These are phyloP conservation scores for Tolypocladium endophyticum DNA, from an alignment of 2,329 filamentous ascomycete genomes.

Conservation along the genomic window DNA sequence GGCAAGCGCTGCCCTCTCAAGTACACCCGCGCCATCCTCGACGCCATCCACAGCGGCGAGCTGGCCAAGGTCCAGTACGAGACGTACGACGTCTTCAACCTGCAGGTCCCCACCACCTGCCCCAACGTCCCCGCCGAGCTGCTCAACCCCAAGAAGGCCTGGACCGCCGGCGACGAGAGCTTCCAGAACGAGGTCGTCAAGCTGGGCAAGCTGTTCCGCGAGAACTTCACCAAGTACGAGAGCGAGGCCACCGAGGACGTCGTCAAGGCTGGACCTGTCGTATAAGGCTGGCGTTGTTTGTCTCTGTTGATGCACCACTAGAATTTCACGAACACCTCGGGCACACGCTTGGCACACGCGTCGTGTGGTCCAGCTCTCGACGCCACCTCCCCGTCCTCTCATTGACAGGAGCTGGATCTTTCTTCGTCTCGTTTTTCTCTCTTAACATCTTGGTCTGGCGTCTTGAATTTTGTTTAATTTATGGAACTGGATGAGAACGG, in stretches of 20 bases:
- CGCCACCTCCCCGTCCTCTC: neutral
- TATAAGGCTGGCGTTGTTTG: conserved; percentile 12
- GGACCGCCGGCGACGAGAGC: conserved; percentile 71
- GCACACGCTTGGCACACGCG: neutral
- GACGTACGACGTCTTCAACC: conserved; percentile 93
- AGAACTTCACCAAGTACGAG: conserved; percentile 97
- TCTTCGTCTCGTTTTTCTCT: neutral
- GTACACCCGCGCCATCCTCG: conserved; percentile 96
- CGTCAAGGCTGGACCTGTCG: conserved; percentile 51
- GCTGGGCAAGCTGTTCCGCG: conserved; percentile 78
- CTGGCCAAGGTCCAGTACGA: conserved; percentile 90
- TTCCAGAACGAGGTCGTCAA: conserved; percentile 86
- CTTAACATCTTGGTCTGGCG: neutral
- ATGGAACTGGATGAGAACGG: neutral
- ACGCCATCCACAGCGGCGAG: conserved; percentile 95
- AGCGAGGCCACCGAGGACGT: conserved; percentile 74
- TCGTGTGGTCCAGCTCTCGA: neutral
- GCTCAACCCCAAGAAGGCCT: conserved; percentile 87
- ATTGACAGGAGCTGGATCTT: neutral
- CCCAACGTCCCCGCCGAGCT: conserved; percentile 81
- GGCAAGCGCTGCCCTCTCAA: conserved; percentile 96
- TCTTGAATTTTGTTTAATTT: neutral
- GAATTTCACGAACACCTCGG: neutral
- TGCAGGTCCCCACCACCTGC: conserved; percentile 88
- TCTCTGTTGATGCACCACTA: neutral